Percentiles rank a stretch among this genome's conserved stretches.
Evolutionary conservation across 768 basidiomycete species (phyloP).

Genomic region (Leccinum boreale): DNA sequence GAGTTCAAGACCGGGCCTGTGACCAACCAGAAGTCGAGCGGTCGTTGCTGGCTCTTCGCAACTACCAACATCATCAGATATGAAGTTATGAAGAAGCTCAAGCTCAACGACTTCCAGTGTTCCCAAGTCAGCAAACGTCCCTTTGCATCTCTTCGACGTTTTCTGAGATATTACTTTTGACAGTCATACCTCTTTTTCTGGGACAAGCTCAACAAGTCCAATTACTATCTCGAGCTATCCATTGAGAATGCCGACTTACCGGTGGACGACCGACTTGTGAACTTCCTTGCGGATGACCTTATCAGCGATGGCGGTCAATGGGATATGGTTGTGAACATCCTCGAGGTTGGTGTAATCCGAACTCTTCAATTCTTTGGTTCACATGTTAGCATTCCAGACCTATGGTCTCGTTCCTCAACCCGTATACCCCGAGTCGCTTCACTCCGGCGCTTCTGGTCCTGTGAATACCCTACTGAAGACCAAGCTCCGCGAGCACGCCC

Average conservation of each 20-base stretch:
- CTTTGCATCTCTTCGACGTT: background rate
- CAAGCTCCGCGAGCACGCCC: constrained; percentile 88
- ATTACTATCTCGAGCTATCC: constrained; percentile 86
- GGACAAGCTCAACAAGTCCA: constrained; percentile 91
- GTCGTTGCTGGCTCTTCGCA: constrained; percentile 95
- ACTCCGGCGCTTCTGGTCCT: constrained; percentile 70
- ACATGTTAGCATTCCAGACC: constrained; percentile 37
- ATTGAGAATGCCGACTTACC: constrained; percentile 79
- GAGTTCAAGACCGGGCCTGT: constrained; percentile 81
- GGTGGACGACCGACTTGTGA: constrained; percentile 80
- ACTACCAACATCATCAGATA: constrained; percentile 85
- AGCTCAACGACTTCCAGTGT: constrained; percentile 85
- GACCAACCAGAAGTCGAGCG: constrained; percentile 84
- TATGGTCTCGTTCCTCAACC: constrained; percentile 88
- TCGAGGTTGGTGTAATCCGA: constrained; percentile 43
- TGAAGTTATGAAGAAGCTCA: constrained; percentile 80
- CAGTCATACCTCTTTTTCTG: constrained; percentile 93
- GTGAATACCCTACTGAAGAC: constrained; percentile 81
- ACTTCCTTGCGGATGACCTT: constrained; percentile 69
- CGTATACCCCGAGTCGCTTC: constrained; percentile 79
- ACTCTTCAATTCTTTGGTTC: constrained; percentile 21
- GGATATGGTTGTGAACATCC: constrained; percentile 81
- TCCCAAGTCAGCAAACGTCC: constrained; percentile 58
- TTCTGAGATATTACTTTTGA: constrained; percentile 5
- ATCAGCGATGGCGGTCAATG: constrained; percentile 93